Evolutionary conservation across 768 basidiomycete species (phyloP), one percentile per base, ranked within the genome.

Genomic region (Termitomyces sp.): DNA sequence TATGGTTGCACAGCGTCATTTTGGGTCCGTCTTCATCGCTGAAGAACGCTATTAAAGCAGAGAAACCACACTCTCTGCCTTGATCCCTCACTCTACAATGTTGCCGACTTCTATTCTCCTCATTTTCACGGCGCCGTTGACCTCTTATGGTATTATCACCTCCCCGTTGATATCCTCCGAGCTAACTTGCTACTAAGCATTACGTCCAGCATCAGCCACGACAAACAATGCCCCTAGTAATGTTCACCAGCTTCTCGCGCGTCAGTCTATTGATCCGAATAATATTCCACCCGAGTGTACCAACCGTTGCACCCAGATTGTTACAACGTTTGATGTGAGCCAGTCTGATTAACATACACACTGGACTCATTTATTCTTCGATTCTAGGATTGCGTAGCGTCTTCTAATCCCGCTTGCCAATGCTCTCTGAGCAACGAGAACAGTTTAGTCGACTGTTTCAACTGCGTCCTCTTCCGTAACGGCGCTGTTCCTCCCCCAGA

Each of bases 231-330:
- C 16, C 30, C 32, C 52, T 35, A 50, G 57, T 10, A 55, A 1
- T 36, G 45, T 60, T n/a, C 51, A 53, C 26, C 53, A 58, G 38
- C 54, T 63, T 18, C 38, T 61, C 16, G 10, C 40, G 3, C 59
- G 59, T 22, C 62, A 63, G 26, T 3, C 2, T 1, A 20, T 60
- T 5, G 51, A 63, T 30, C 62, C 62, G 4, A 44, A 20, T 24
- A n/a, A 40, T 1, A 60, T 63, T 14, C 62, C 59, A 0, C 24
- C 53, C 12, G 20, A n/a, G 32, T 61, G 60, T 22, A 3, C 48
- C 24, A 20, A 26, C 18, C 47, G 47, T 24, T 61, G 60, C 48
- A 0, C 33, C 4, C 35, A 1, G 1, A 3, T 46, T 12, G 30
- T 53, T 6, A 53, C 62, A 8, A 56, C 40, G 2, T 4, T 53